Conservation (phyloP, 2,329 filamentous ascomycete genomes). For the Coniosporium tulheliwenetii region DNA sequence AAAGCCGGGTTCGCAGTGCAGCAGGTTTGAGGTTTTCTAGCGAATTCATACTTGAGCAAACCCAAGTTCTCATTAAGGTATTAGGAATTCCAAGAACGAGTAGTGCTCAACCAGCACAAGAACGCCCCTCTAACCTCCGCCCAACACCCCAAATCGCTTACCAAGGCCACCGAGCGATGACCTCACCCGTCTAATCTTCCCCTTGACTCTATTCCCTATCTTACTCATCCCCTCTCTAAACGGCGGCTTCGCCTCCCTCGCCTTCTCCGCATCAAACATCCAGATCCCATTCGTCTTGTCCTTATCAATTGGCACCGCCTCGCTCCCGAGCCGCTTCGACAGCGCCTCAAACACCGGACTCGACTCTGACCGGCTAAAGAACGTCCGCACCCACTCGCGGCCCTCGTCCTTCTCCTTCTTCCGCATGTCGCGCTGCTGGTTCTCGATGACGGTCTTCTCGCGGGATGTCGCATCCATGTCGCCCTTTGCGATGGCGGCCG, state of each 20-base stretch:
- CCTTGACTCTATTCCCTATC: no score
- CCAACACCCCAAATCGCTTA: no score
- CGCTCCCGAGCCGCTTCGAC: constrained; percentile 16
- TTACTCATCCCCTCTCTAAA: not conserved
- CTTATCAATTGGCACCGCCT: constrained; percentile 35
- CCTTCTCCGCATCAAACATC: constrained; percentile 46
- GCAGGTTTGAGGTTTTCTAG: no score
- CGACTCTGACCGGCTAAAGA: constrained; percentile 44
- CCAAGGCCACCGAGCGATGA: no score
- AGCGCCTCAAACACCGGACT: constrained; percentile 32
- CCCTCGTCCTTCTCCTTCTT: constrained; percentile 61
- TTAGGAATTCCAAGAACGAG: no score
- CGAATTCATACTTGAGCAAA: no score
- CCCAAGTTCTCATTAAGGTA: no score
- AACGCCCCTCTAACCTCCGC: no score
- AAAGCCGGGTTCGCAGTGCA: no score
- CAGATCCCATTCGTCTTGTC: constrained; percentile 57
- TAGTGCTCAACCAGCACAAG: no score
- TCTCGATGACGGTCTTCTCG: constrained; percentile 84
- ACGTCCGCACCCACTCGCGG: constrained; percentile 65
- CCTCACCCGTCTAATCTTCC: no score
- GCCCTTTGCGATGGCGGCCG: constrained; percentile 60
- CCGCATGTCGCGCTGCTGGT: constrained; percentile 65
- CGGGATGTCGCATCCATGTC: constrained; percentile 67
- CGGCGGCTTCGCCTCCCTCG: constrained; percentile 8